Evolutionary conservation across 148 eudicot genomes (phyloP), one percentile per base, ranked within the genome.

Genomic region (Chenopodium formosanum): DNA sequence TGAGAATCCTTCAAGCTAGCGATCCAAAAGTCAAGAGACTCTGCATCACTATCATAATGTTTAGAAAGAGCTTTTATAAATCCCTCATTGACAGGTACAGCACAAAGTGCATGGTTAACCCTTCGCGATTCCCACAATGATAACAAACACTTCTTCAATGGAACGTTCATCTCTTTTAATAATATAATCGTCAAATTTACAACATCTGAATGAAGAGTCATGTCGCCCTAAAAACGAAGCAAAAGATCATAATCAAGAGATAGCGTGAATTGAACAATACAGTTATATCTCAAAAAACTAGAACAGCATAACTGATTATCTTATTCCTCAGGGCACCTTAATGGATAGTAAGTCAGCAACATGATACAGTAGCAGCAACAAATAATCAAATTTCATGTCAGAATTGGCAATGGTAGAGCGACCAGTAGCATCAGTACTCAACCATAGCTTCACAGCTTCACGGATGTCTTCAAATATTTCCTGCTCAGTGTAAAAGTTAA

Each of bases 101-200:
- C 88, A 85, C 99, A 96, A 75, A 96, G 94, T 64, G 93, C 92
- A 85, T 96, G 98, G 69, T 88, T 88, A 70, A 96, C 90, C 84
- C 99, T 94, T 84, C 90, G 90, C 73, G 83, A 88, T 82, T 87
- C 90, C 98, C 99, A 96, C 81, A 96, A 83, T 79, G 79, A 82
- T 73, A 86, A 81, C 81, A 94, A 70, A 81, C 86, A 86, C 86
- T 94, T 89, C 50, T 83, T 85, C 40, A 81, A 34, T 19, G 94
- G 76, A 78, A 88, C 27, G 80, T 87, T 84, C 88, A 84, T 94
- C 88, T 78, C 78, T 74, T 83, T 86, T 70, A 88, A 87, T 48
- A 88, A 80, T 87, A 86, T 89, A 47, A 92, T 79, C 46, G 94
- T 84, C 83, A 91, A 81, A 83, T 83, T 84, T 77, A 89, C 87